A percentile compares a stretch with the other conserved stretches of the same genome.
Evolutionary conservation across 768 basidiomycete species (phyloP).

Genomic region (Candolleomyces eurysporus): DNA sequence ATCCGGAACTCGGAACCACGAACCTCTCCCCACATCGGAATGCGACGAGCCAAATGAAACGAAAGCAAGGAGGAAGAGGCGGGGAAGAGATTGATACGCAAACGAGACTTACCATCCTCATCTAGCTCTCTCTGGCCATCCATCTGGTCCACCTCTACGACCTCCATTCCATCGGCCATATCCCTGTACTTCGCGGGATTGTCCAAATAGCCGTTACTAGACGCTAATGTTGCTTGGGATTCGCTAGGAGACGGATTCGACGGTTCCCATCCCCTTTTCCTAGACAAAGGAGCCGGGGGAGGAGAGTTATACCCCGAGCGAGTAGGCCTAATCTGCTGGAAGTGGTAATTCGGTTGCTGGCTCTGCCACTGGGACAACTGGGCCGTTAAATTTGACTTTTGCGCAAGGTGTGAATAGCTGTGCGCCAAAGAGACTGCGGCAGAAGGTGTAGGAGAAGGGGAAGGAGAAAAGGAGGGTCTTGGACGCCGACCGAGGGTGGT

Average conservation of each 20-base stretch:
- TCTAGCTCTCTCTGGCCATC: conserved; percentile 21
- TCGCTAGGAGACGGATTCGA: conserved; percentile 53
- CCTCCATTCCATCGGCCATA: conserved; percentile 33
- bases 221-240: conserved; percentile 50
- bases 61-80: background rate
- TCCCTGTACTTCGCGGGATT: conserved; percentile 65
- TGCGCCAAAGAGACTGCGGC: conserved; percentile 3
- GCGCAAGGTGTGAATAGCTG: conserved; percentile 4
- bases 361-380: background rate
- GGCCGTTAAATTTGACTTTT: background rate
- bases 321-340: conserved; percentile 14
- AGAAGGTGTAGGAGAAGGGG: conserved; percentile 15
- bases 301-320: conserved; percentile 21
- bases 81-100: background rate
- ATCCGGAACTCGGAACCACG: too few relatives aligned
- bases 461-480: conserved; percentile 21
- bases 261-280: conserved; percentile 77
- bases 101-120: conserved; percentile 22
- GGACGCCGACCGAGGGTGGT: conserved; percentile 18
- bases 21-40: background rate
- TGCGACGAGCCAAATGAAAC: background rate
- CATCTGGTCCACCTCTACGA: conserved; percentile 27
- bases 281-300: conserved; percentile 40
- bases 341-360: conserved; percentile 3
- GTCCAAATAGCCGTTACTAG: conserved; percentile 65